Conservation (phyloP, 1,284 basidiomycete species). For the Paramarasmius palmivorus region DNA sequence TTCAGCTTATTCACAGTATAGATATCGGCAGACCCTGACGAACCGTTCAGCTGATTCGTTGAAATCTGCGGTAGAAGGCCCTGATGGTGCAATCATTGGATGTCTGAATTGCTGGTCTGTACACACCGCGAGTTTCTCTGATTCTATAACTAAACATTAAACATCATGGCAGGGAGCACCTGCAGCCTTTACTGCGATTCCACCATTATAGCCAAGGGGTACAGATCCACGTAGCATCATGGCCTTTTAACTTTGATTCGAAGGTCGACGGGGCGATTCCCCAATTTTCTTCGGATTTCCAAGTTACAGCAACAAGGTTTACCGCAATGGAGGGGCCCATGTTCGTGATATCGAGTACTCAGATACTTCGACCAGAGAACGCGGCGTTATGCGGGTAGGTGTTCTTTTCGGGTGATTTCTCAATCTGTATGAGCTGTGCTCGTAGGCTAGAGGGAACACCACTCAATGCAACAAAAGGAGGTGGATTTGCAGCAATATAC, state of each 20-base stretch:
- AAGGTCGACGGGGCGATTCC: slow-evolving; percentile 5
- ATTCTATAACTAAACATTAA: neutral
- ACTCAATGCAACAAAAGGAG: slow-evolving; percentile 10
- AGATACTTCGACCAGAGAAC: slow-evolving; percentile 14
- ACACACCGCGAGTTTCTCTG: neutral
- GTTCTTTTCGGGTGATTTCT: neutral
- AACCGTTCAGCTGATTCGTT: slow-evolving; percentile 13
- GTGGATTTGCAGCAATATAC: slow-evolving; percentile 22
- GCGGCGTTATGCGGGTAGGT: slow-evolving; percentile 15
- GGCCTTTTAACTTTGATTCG: slow-evolving; percentile 15
- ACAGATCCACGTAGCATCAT: slow-evolving; percentile 20
- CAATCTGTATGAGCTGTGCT: neutral
- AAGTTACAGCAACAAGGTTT: slow-evolving; percentile 13
- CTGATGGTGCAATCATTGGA: slow-evolving; percentile 14
- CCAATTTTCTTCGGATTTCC: slow-evolving; percentile 16
- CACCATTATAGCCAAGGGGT: slow-evolving; percentile 19
- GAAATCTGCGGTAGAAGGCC: slow-evolving; percentile 17
- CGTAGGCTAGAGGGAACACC: neutral
- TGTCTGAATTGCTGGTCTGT: slow-evolving; percentile 18
- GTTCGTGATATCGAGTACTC: slow-evolving; percentile 20
- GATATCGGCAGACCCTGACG: neutral
- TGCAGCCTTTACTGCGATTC: slow-evolving; percentile 20
- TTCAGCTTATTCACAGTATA: neutral
- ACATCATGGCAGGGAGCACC: slow-evolving; percentile 15
- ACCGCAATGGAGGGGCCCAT: slow-evolving; percentile 20